Conservation (phyloP, 305 asterid species). For the Rubia occidens region DNA sequence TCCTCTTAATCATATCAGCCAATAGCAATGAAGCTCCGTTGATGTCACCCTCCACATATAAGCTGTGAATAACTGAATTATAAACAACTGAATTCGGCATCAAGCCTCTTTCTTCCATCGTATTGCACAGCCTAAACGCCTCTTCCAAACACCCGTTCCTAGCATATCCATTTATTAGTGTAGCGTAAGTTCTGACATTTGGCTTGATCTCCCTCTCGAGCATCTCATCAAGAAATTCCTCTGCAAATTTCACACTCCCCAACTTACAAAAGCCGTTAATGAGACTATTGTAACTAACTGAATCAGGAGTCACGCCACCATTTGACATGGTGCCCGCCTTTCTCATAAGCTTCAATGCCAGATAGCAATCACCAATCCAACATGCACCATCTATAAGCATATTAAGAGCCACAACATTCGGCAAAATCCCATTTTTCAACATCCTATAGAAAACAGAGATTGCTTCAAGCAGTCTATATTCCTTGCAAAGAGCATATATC, state of each 20-base stretch:
- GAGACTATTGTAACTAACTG: conserved; percentile 49
- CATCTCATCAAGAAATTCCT: conserved; percentile 44
- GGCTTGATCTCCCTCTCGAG: conserved; percentile 38
- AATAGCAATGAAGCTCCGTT: conserved; percentile 43
- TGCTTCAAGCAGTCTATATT: conserved; percentile 46
- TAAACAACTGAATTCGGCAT: conserved; percentile 48
- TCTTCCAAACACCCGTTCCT: conserved; percentile 46
- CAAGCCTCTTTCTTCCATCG: conserved; percentile 50
- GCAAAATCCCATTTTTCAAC: conserved; percentile 52
- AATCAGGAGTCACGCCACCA: conserved; percentile 39
- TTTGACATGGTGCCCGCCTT: conserved; percentile 40
- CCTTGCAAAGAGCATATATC: conserved; percentile 54
- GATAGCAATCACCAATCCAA: conserved; percentile 29
- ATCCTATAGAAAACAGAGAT: conserved; percentile 52
- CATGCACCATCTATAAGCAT: conserved; percentile 72
- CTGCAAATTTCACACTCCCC: conserved; percentile 39
- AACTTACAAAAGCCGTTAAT: conserved; percentile 62
- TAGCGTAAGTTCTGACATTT: conserved; percentile 56
- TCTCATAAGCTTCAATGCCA: conserved; percentile 44
- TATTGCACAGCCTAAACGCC: conserved; percentile 50
- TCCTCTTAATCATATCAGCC: conserved; percentile 53
- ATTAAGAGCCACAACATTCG: conserved; percentile 53
- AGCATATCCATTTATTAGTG: conserved; percentile 61
- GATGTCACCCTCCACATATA: conserved; percentile 55
- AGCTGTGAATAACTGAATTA: conserved; percentile 49